Evolutionary conservation across 2,329 filamentous ascomycete species (phyloP), one percentile per base, ranked within the genome.

Genomic region (Nemania diffusa): DNA sequence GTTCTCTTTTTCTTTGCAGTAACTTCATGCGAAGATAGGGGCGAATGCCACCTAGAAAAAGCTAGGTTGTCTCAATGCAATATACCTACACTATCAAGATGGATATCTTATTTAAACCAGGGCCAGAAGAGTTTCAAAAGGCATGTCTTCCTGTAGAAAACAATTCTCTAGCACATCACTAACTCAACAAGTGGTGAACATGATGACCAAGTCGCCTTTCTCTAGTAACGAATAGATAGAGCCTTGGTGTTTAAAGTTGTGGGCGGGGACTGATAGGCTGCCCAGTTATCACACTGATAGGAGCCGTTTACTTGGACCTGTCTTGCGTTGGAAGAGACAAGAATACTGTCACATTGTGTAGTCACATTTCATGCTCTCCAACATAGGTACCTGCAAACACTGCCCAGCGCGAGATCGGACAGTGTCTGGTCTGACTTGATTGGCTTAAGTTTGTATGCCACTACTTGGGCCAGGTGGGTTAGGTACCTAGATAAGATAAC

Each of bases 401-500:
- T 24, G n/a, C 17, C 11, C 42, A 22, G 20, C 20, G 17, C 42
- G 42, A 46, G 42, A 22, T 46, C 42, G 42, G 42, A 22, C 42
- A 46, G 20, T 46, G 5, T 44, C 40, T 46, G 20, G 42, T 24
- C 22, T 22, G 44, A 46, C 22, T 1, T 46, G 44, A 46, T 46
- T 46, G n/a, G 44, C 22, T 46, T 22, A n/a, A 8, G 42, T 40
- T 3, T 40, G 34, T 3, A 40, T 15, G 37, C 11, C 15, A 40
- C 37, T 26, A 27, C 8, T n/a, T n/a, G n/a, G n/a, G n/a, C n/a
- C n/a, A n/a, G n/a, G n/a, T n/a, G n/a, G n/a, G n/a, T n/a, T n/a
- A n/a, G n/a, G n/a, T n/a, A n/a, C n/a, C 13, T 34, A 48, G 56
- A 58, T 58, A 57, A 57, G 37, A 44, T n/a, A 57, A 57, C 6